Conservation (phyloP, 805 yeast genomes). For the Saturnispora sanitii region DNA sequence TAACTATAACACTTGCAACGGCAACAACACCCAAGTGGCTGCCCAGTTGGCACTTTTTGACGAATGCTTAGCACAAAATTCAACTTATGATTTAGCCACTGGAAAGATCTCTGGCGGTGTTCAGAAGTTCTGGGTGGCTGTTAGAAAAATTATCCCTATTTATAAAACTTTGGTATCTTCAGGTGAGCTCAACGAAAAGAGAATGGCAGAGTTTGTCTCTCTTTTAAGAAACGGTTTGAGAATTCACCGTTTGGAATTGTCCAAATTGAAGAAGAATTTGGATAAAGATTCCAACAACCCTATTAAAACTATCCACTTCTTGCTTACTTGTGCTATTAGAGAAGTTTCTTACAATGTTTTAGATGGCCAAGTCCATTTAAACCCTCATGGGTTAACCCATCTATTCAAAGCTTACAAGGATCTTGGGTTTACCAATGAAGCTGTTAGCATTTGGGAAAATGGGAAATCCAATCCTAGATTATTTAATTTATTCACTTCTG, state of each 20-base stretch:
- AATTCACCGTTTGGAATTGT: constrained; percentile 44
- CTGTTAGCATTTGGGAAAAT: constrained; percentile 60
- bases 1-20: background rate
- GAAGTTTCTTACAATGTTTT: constrained; percentile 43
- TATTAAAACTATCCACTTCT: constrained; percentile 42
- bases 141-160: constrained; percentile 39
- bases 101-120: constrained; percentile 32
- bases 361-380: constrained; percentile 33
- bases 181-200: constrained; percentile 36
- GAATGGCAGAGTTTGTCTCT: constrained; percentile 42
- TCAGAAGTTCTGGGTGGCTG: constrained; percentile 44
- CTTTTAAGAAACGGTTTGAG: constrained; percentile 46
- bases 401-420: constrained; percentile 51
- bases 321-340: constrained; percentile 40
- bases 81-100: constrained; percentile 29
- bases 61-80: constrained; percentile 33
- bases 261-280: constrained; percentile 47
- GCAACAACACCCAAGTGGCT: background rate
- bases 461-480: constrained; percentile 38
- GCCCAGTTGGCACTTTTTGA: constrained; percentile 28
- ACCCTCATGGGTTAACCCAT: constrained; percentile 48
- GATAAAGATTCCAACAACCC: constrained; percentile 50
- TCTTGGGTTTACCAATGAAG: constrained; percentile 50
- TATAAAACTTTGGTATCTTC: constrained; percentile 38
- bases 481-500: constrained; percentile 43